Base-by-base conservation (phyloP, 83 land plant genomes). In the Isoetes engelmannii region DNA sequence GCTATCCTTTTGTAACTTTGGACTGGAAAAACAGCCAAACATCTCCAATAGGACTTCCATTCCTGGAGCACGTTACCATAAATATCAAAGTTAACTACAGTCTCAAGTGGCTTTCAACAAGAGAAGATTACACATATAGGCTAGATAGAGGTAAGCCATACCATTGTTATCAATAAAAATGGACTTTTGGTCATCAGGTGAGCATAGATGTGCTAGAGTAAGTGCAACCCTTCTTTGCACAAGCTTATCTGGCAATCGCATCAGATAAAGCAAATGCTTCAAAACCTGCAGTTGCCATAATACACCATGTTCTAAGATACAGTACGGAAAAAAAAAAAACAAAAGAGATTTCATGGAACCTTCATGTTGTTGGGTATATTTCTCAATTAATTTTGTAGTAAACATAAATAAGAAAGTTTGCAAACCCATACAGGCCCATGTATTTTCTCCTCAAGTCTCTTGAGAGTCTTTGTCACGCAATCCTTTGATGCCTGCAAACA, bases 371-470 rank as follows among this genome's bases (percentile, higher is more conserved):
- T 51, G 13, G 17, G 0, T 51, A n/a, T 28, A 28, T 28, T 0
- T 0, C 37, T 28, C 37, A 28, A 28, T 0, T 28, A 28, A 2
- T 0, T 28, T 17, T 12, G 17, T 51, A 51, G 17, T 51, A 15
- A 12, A 51, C 17, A 51, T 51, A 12, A 12, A 51, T 3, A 51
- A 12, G 17, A 51, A 51, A 12, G 17, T 51, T 12, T 51, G 55
- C 62, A 59, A 7, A 28, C 18, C 8, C 92, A 71, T 83, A 94
- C 99, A 57, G 91, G 74, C 61, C 97, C 97, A 74, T 89, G 82
- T 43, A 89, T 83, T 75, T 91, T 95, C 65, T 95, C 97, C 75
- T 95, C 94, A 45, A 95, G 68, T 80, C 99, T 88, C 63, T 91
- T 88, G 70, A 95, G 73, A 20, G 97, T 91, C 61, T 84, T 91